Base-by-base conservation (phyloP, 2,329 filamentous ascomycete genomes). In the Didymella pinodella region DNA sequence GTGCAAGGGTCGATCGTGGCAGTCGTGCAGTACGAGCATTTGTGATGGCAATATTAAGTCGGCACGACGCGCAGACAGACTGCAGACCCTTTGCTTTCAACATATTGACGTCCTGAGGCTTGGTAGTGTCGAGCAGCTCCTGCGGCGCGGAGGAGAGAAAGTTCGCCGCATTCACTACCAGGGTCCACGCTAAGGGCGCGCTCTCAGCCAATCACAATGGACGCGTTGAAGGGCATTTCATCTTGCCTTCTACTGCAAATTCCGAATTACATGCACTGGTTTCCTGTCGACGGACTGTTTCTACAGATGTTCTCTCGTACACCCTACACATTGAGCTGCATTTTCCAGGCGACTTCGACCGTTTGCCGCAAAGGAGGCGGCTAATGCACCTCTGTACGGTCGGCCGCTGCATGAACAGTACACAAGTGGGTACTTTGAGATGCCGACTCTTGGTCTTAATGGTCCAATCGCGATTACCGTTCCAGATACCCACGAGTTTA, bases 1-100 rank as follows among this genome's bases (percentile, higher is more conserved):
- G 20, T 32, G 58, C 60, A 20, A 60, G 59, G 18, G 48, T 49
- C 12, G 62, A 62, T n/a, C 49, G 46, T 16, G 65, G 65, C 49
- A 69, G 44, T 59, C 68, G 64, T 54, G 67, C 65, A 48, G 61
- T 70, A 63, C 71, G 71, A 38, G 67, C 68, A 38, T 62, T 64
- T 16, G 70, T 64, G 28, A 71, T 64, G 16, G 71, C 64, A 12
- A 73, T 45, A 28, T 61, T 72, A 49, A 74, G 68, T 45, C 75
- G 70, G 63, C 75, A 77, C 62, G 72, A 70, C 57, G 68, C 56
- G 59, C 73, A 77, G 26, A 74, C 58, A 0, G 69, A 71, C 47
- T 71, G 69, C 8, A 74, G 41, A 26, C 67, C 61, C 57, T 61
- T 69, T 54, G 66, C 69, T 64, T 67, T 67, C 18, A 77, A 61